A percentile compares a stretch with the other conserved stretches of the same genome.
phyloP scores from a whole-genome alignment of 768 basidiomycete species.

The Dacryopinax spathularia region DNA sequence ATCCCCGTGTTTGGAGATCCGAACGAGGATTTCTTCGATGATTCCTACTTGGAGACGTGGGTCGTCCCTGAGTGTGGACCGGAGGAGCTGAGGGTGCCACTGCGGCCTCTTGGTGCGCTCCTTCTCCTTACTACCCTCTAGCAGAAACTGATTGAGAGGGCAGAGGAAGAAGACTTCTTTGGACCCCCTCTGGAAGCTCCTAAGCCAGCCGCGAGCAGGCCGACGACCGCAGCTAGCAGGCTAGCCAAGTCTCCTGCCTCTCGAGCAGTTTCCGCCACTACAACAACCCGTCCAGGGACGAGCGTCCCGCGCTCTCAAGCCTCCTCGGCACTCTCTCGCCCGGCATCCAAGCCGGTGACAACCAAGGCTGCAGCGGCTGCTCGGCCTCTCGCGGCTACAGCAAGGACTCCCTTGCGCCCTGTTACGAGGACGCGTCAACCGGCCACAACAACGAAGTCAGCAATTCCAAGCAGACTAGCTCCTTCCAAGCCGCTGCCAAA shows the following conservation, averaged over 20 bases:
- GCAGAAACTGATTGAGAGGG: not conserved
- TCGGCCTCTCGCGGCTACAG: not conserved
- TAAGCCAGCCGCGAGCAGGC: not conserved
- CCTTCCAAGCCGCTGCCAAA: not conserved
- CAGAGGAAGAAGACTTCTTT: conserved; percentile 1
- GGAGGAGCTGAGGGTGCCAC: not conserved
- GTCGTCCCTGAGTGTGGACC: not conserved
- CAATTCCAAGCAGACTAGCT: not conserved
- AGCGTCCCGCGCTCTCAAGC: not conserved
- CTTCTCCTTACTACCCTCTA: not conserved
- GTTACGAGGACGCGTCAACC: not conserved
- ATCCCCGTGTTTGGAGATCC: not conserved
- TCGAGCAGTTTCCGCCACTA: not conserved
- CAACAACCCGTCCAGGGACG: not conserved
- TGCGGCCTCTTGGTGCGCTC: not conserved
- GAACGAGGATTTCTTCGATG: not conserved
- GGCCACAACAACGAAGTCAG: not conserved
- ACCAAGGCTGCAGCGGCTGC: not conserved
- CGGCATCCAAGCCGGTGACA: not conserved
- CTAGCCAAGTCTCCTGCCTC: not conserved
- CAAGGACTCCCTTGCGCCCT: not conserved
- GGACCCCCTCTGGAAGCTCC: not conserved
- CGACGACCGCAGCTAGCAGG: not conserved
- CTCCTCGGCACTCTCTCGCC: not conserved
- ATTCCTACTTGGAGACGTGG: not conserved